Evolutionary conservation across 1,139 yeast species (phyloP).

Genomic region (Lodderomyces jiufengensis): DNA sequence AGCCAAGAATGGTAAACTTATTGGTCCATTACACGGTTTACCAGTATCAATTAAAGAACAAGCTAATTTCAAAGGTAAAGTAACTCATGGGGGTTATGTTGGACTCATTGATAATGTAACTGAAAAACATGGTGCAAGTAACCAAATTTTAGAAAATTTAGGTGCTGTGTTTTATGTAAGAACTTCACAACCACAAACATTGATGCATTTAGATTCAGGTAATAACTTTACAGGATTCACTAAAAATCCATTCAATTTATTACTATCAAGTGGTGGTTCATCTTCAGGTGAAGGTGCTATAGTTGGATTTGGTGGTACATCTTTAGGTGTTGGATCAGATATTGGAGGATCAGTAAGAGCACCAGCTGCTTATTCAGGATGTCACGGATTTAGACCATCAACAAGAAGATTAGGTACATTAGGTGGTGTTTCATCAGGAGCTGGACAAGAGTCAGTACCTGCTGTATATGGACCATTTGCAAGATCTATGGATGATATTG

Average conservation of each 20-base stretch:
- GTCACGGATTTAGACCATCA: conserved; percentile 67
- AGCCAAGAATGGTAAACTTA: conserved; percentile 50
- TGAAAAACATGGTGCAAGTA: conserved; percentile 47
- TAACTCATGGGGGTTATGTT: conserved; percentile 64
- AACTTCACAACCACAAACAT: conserved; percentile 46
- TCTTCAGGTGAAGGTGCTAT: conserved; percentile 78
- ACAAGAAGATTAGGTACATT: conserved; percentile 52
- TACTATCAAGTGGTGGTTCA: conserved; percentile 55
- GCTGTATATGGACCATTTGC: conserved; percentile 65
- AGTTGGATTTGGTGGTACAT: conserved; percentile 61
- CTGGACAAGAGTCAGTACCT: conserved; percentile 56
- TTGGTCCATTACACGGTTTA: conserved; percentile 76
- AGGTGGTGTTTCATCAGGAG: conserved; percentile 54
- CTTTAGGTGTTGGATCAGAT: conserved; percentile 70
- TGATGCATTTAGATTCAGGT: conserved; percentile 46
- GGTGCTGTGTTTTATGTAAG: conserved; percentile 63
- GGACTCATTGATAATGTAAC: conserved; percentile 49
- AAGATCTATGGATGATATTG: conserved; percentile 59
- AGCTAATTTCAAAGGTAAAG: conserved; percentile 52
- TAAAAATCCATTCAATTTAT: conserved; percentile 38
- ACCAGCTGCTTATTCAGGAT: conserved; percentile 71
- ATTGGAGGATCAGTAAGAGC: conserved; percentile 77
- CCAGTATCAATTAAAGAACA: conserved; percentile 81
- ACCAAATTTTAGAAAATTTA: conserved; percentile 49
- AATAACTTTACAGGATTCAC: conserved; percentile 40